A percentile compares a stretch with the other conserved stretches of the same genome.
phyloP scores from a whole-genome alignment of 495 filamentous ascomycete species.

The Cenococcum geophilum region DNA sequence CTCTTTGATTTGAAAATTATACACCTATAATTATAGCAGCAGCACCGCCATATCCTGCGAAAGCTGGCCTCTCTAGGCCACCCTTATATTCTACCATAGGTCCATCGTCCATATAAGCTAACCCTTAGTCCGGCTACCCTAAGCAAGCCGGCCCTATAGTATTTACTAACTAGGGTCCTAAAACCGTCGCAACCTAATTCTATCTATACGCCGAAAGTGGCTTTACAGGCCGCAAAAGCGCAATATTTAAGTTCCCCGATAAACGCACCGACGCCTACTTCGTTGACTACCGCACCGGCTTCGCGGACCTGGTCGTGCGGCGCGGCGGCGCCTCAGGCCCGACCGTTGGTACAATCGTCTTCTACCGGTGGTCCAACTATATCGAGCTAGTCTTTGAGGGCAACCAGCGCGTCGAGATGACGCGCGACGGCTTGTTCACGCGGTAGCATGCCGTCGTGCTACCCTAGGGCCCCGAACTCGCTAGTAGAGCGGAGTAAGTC shows the following conservation, averaged over 20 bases:
- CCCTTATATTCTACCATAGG: too few relatives aligned
- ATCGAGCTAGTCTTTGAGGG: neutral
- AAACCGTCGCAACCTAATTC: neutral
- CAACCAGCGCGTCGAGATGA: neutral
- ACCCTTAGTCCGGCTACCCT: too few relatives aligned
- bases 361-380: neutral
- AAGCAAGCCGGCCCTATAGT: too few relatives aligned
- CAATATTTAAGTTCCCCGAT: neutral
- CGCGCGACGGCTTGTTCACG: constrained; percentile 1
- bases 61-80: too few relatives aligned
- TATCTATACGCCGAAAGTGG: neutral
- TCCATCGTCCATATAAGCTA: too few relatives aligned
- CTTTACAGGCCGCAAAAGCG: constrained; percentile 1
- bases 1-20: too few relatives aligned
- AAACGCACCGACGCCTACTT: constrained; percentile 1
- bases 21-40: too few relatives aligned
- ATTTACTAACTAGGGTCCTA: neutral
- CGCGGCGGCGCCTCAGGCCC: neutral
- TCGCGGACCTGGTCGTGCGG: neutral
- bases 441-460: neutral
- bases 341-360: neutral
- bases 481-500: neutral
- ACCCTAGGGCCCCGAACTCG: neutral
- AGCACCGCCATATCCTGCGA: too few relatives aligned
- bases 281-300: neutral